Base-by-base conservation (phyloP, 2,329 filamentous ascomycete genomes). In the Cladophialophora carrionii region DNA sequence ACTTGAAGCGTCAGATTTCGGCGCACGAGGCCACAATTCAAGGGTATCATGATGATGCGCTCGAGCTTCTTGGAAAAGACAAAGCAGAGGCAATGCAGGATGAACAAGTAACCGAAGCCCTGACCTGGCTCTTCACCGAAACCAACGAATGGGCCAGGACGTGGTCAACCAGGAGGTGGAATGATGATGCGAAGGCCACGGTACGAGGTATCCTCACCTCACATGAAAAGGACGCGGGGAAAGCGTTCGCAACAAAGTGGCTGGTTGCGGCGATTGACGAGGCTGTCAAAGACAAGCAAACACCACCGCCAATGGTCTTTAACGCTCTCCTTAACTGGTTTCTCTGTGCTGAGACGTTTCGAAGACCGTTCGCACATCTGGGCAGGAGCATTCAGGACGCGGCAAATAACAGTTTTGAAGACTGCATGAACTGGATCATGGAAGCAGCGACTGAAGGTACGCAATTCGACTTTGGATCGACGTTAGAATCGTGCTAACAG, bases 401-500 rank as follows among this genome's bases (percentile, higher is more conserved):
- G 24, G 26, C 24, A 10, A 32, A 26, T 20, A 32, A 29, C 12
- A 54, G 17, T 34, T 29, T n/a, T 29, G 51, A 54, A 54, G 29
- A 54, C 24, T 29, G 20, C 26, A 26, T 54, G 51, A 54, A 54
- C 17, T 54, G 51, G 51, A 20, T 54, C 17, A 29, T 54, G 26
- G 26, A 17, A 9, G 17, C 22, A 9, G 29, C 51, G 4, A 10
- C 29, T 1, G 26, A 32, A 26, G n/a, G 51, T 51, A 29, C 2
- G 48, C 24, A 2, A 22, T 1, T 24, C n/a, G 14, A 20, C 8
- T 7, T 17, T 24, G 9, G 22, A 4, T 10, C 8, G 24, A 24
- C 9, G 20, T 20, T 12, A 24, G 24, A 29, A 2, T 26, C n/a
- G 22, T 12, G 14, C 48, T 51, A n/a, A 51, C 48, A 24, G 48